Conservation (phyloP, 139 green algal genomes). For the Chlorella sorokiniana region DNA sequence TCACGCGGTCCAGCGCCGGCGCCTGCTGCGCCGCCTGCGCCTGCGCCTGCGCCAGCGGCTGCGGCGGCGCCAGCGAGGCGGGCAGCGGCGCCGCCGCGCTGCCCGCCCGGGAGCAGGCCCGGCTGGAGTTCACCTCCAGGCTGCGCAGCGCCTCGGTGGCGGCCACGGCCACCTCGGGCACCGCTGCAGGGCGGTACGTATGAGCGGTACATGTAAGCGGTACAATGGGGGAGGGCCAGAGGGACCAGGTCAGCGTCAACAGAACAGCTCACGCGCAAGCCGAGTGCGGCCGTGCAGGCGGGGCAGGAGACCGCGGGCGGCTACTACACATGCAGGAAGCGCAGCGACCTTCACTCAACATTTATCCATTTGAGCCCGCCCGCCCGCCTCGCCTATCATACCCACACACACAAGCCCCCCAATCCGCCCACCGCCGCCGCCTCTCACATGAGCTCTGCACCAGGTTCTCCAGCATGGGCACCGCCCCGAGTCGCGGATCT, state of each 20-base stretch:
- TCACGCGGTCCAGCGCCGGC: background rate
- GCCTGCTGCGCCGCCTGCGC: background rate
- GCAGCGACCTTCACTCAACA: no score
- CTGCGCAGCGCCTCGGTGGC: conserved; percentile 29
- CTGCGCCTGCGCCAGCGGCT: background rate
- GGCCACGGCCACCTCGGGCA: conserved; percentile 22
- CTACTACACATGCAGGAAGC: no score
- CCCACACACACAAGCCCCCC: background rate
- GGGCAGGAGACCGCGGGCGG: no score
- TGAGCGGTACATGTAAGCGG: no score
- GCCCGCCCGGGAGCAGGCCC: background rate
- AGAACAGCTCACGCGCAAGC: no score
- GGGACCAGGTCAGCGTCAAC: no score
- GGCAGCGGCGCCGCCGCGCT: background rate
- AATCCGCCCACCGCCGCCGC: background rate
- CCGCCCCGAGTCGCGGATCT: conserved; percentile 30
- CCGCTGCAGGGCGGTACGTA: background rate
- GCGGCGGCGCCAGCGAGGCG: background rate
- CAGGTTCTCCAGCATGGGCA: conserved; percentile 28
- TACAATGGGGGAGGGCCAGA: no score
- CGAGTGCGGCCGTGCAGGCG: no score
- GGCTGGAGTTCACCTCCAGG: conserved; percentile 31
- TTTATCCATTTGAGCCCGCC: no score
- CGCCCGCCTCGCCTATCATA: background rate
- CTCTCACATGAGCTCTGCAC: conserved; percentile 7